Conservation (phyloP, 805 yeast genomes). For the Komagataella ulmi region DNA sequence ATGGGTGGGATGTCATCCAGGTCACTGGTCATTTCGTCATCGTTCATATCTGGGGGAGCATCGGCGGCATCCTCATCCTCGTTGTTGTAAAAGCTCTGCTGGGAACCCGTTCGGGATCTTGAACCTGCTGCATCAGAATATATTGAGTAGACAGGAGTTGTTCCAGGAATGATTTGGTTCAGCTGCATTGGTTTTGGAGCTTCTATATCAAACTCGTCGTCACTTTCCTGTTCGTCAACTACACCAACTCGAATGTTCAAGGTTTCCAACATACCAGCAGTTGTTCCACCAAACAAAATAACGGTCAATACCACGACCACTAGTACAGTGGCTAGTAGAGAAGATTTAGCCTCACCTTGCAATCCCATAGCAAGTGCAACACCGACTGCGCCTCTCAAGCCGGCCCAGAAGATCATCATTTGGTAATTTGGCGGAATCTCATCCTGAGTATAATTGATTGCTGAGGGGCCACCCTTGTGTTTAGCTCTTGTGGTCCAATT, state of each 20-base stretch:
- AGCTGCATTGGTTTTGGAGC: constrained; percentile 25
- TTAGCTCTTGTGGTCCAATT: constrained; percentile 62
- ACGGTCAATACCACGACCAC: constrained; percentile 96
- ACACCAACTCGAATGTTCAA: constrained; percentile 89
- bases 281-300: constrained; percentile 94
- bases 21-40: constrained; percentile 19
- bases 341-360: constrained; percentile 84
- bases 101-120: constrained; percentile 18
- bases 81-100: constrained; percentile 1
- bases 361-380: constrained; percentile 97
- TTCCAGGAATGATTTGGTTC: not conserved
- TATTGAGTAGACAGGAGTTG: not conserved
- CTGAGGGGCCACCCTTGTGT: constrained; percentile 22
- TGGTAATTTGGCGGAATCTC: constrained; percentile 93
- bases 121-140: constrained; percentile 7
- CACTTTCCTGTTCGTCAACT: constrained; percentile 68
- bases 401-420: constrained; percentile 99
- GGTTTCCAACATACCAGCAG: constrained; percentile 95
- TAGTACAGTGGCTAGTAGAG: constrained; percentile 84
- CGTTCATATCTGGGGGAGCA: constrained; percentile 9
- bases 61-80: constrained; percentile 10
- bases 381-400: constrained; percentile 97
- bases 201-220: constrained; percentile 93
- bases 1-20: constrained; percentile 22
- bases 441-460: constrained; percentile 37